A percentile compares a stretch with the other conserved stretches of the same genome.
phyloP scores from a whole-genome alignment of 352 stramenopile genomes.

The Pythium volutum region DNA sequence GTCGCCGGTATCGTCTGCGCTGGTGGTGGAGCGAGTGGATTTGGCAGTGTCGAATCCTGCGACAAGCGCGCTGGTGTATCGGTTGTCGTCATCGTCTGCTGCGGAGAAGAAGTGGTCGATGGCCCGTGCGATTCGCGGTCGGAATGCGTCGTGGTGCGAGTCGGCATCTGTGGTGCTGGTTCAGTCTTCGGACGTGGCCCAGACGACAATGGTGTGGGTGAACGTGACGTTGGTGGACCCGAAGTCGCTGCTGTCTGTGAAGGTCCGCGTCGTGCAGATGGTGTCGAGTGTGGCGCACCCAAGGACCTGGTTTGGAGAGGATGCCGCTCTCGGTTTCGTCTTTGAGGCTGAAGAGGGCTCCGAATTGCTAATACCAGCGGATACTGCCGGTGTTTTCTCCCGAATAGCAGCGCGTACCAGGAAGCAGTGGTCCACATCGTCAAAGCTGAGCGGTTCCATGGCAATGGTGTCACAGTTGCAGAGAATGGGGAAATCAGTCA shows the following conservation, averaged over 20 bases:
- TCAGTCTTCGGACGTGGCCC: slow-evolving; percentile 24
- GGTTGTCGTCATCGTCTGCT: neutral
- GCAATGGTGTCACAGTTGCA: neutral
- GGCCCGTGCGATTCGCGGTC: slow-evolving; percentile 7
- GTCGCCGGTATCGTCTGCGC: neutral
- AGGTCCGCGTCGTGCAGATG: slow-evolving; percentile 30
- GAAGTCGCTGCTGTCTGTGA: slow-evolving; percentile 19
- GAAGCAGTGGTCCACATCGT: neutral
- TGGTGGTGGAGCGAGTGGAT: slow-evolving; percentile 11
- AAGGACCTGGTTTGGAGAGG: neutral
- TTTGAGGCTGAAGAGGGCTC: slow-evolving; percentile 11
- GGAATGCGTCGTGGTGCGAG: slow-evolving; percentile 24
- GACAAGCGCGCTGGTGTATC: slow-evolving; percentile 1
- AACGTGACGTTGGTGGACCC: slow-evolving; percentile 36
- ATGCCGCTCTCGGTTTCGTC: neutral
- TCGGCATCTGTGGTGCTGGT: slow-evolving; percentile 29
- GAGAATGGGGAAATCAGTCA: neutral
- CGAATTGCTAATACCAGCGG: neutral
- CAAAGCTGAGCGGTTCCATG: neutral
- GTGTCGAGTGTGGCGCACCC: slow-evolving; percentile 23
- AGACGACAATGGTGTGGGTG: slow-evolving; percentile 27
- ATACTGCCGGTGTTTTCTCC: neutral
- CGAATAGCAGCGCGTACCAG: neutral
- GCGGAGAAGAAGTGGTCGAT: slow-evolving; percentile 1
- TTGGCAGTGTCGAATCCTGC: slow-evolving; percentile 5